Conservation (phyloP, 257 asterid genomes). For the Forsythia viridissima region DNA sequence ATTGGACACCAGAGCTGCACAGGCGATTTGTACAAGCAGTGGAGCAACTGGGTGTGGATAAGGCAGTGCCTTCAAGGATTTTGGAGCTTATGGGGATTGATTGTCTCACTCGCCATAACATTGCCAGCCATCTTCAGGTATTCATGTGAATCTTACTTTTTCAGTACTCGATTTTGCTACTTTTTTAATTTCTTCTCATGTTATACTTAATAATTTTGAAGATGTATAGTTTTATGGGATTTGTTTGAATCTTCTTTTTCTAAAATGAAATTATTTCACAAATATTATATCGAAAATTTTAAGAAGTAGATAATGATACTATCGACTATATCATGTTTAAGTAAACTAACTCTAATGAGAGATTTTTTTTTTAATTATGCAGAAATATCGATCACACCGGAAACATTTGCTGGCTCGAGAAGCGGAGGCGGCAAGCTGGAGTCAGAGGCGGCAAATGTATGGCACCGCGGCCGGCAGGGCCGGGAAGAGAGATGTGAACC, state of each 20-base stretch:
- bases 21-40: constrained; percentile 88
- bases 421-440: constrained; percentile 85
- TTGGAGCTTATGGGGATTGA: constrained; percentile 93
- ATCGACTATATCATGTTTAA: background rate
- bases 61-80: constrained; percentile 95
- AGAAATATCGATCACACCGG: constrained; percentile 88
- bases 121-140: constrained; percentile 99
- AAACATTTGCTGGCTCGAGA: constrained; percentile 78
- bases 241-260: background rate
- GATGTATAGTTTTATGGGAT: background rate
- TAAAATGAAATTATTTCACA: too few species aligned
- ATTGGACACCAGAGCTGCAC: constrained; percentile 98
- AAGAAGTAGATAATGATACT: too few species aligned
- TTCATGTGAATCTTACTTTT: background rate
- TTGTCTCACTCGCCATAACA: constrained; percentile 95
- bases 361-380: constrained; percentile 24
- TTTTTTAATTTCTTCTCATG: background rate
- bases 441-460: constrained; percentile 58
- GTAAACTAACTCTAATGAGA: background rate
- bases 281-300: too few species aligned
- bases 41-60: constrained; percentile 91
- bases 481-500: constrained; percentile 51
- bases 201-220: background rate
- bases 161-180: background rate
- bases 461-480: constrained; percentile 30